Evolutionary conservation across 345 rosid genomes (phyloP).

Genomic region (Geranium brycei): DNA sequence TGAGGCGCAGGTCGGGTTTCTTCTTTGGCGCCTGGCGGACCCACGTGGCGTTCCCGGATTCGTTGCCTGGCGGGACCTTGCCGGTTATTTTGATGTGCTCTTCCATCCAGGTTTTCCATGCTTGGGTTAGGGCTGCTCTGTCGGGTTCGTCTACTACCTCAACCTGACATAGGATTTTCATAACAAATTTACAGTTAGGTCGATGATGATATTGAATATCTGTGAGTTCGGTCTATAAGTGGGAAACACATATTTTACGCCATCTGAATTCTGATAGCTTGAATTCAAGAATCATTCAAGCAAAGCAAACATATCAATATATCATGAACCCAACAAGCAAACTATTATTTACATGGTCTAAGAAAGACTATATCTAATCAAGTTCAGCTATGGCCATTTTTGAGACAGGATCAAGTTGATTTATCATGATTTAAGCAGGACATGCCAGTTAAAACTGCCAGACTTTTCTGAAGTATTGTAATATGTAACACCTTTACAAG

Average conservation of each 20-base stretch:
- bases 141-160: slow-evolving; percentile 67
- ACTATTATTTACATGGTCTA: not conserved
- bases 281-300: too few relatives aligned
- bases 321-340: not conserved
- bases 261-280: too few relatives aligned
- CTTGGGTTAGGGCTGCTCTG: slow-evolving; percentile 51
- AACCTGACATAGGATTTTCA: slow-evolving; percentile 26
- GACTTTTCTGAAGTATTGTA: not conserved
- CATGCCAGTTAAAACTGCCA: too few relatives aligned
- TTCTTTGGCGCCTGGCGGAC: slow-evolving; percentile 44
- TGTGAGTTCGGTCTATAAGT: too few relatives aligned
- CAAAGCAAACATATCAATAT: not conserved
- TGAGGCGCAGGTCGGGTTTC: slow-evolving; percentile 78
- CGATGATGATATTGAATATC: not conserved
- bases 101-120: slow-evolving; percentile 98
- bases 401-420: not conserved
- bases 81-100: slow-evolving; percentile 67
- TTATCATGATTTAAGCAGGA: too few relatives aligned
- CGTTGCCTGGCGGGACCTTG: slow-evolving; percentile 81
- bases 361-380: too few relatives aligned
- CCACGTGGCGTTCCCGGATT: slow-evolving; percentile 78
- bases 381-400: too few relatives aligned
- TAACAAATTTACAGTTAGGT: not conserved
- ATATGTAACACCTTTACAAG: too few relatives aligned
- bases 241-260: too few relatives aligned